Conservation (phyloP, 2,329 filamentous ascomycete genomes). For the Pseudogymnoascus sp. region DNA sequence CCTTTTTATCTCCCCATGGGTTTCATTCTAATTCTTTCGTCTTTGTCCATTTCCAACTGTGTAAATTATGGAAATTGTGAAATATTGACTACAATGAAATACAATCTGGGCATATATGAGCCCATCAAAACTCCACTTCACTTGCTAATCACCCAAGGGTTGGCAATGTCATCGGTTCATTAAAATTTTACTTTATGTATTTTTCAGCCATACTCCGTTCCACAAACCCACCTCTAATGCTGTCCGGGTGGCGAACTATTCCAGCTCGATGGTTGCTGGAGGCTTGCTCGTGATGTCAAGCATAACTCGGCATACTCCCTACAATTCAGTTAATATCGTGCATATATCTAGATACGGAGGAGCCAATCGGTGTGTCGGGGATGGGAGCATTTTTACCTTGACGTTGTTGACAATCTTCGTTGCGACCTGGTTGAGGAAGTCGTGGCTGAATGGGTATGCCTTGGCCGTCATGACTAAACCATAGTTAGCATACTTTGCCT, state of each 20-base stretch:
- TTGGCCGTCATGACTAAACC: conserved; percentile 38
- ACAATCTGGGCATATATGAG: not conserved
- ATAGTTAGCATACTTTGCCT: conserved; percentile 58
- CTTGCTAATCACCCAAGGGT: not conserved
- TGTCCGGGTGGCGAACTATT: conserved; percentile 38
- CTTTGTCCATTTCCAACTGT: not conserved
- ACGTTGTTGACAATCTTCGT: conserved; percentile 70
- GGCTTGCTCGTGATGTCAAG: conserved; percentile 56
- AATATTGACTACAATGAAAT: not conserved
- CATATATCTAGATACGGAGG: not conserved
- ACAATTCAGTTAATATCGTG: conserved; percentile 15
- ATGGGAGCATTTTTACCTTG: conserved; percentile 27
- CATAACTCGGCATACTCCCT: conserved; percentile 61
- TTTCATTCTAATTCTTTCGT: not conserved
- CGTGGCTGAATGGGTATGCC: conserved; percentile 44
- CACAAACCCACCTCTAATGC: conserved; percentile 5
- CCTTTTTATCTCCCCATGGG: no score
- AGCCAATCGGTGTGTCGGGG: not conserved
- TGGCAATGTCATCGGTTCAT: not conserved
- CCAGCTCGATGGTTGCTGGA: conserved; percentile 60
- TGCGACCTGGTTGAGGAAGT: conserved; percentile 58
- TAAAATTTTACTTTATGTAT: conserved; percentile 5
- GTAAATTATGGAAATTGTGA: not conserved
- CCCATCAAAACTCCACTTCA: not conserved
- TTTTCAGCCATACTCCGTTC: conserved; percentile 12